phyloP scores from a whole-genome alignment of 192 early-diverging fungal species.

The Jimgerdemannia lactiflua region DNA sequence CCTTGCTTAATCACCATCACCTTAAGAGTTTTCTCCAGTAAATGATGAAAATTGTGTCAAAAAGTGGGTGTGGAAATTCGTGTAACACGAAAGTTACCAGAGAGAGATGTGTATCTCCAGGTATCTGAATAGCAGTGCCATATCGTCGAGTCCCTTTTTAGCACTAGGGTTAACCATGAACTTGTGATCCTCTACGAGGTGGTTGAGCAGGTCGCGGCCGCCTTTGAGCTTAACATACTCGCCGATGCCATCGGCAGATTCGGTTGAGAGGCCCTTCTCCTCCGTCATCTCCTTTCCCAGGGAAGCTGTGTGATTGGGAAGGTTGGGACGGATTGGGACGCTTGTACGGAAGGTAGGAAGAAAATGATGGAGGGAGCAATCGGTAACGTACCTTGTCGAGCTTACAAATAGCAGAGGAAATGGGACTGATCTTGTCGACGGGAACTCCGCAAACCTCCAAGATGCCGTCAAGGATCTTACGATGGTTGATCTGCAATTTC shows the following conservation, averaged over 20 bases:
- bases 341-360: neutral
- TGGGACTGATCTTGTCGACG: constrained; percentile 78
- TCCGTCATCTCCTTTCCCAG: constrained; percentile 93
- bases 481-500: constrained; percentile 75
- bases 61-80: no score
- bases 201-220: constrained; percentile 71
- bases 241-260: constrained; percentile 89
- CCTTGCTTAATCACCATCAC: no score
- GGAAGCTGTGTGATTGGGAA: constrained; percentile 44
- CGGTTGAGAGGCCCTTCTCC: constrained; percentile 82
- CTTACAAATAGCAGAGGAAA: constrained; percentile 99
- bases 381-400: constrained; percentile 76
- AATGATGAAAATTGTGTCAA: no score
- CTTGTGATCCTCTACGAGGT: constrained; percentile 60
- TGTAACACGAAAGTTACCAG: no score
- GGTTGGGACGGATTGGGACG: no score
- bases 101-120: constrained; percentile 74
- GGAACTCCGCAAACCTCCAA: constrained; percentile 97
- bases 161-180: constrained; percentile 70
- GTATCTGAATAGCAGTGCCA: constrained; percentile 83
- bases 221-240: constrained; percentile 86
- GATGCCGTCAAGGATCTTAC: constrained; percentile 97
- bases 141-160: constrained; percentile 78
- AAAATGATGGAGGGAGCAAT: neutral
- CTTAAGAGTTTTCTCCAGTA: no score